Base-by-base conservation (phyloP, 352 stramenopile species). In the Globisporangium cystogenes region DNA sequence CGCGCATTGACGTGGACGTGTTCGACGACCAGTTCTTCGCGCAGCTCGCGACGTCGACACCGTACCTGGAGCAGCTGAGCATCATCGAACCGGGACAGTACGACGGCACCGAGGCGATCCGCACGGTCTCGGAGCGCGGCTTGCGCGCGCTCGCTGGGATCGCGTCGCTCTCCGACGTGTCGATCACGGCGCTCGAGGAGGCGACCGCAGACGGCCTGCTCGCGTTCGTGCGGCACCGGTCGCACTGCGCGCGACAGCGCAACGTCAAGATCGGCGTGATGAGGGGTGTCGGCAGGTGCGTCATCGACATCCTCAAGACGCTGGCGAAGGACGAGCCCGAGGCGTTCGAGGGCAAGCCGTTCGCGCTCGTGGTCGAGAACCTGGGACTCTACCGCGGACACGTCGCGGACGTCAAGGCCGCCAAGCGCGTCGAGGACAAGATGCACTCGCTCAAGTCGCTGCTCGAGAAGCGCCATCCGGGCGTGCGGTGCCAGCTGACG, bases 201-300 rank as follows among this genome's bases (percentile, higher is more conserved):
- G 53, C 57, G 12, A 52, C 57, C 6, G 57, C 59, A 1, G 51
- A 56, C 29, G 64, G 59, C 14, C 31, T 72, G 1, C 60, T 70
- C 16, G 45, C 62, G 11, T 69, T 78, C n/a, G 57, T 76, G n/a
- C 48, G 56, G 26, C 10, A 47, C 4, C 55, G 56, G 21, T 50
- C 64, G 18, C 53, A 60, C 7, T 68, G 56, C 23, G 56, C 72
- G 8, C 59, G 67, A 26, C 69, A 78, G 26, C 69, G 69, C 26
- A 76, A 78, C 40, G 43, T 76, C 39, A 78, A 76, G 20, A 63
- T 78, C 37, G 69, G 69, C 23, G 31, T 78, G 15, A 55, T 78
- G 53, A 57, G 57, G 16, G 55, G 61, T 26, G 63, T 76, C 20
- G 60, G 66, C 24, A 61, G 60, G 36, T 62, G 64, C 23, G 62